A percentile compares a stretch with the other conserved stretches of the same genome.
Conservation (phyloP, 2,329 filamentous ascomycete species). For the Dichotomopilus funicola region DNA sequence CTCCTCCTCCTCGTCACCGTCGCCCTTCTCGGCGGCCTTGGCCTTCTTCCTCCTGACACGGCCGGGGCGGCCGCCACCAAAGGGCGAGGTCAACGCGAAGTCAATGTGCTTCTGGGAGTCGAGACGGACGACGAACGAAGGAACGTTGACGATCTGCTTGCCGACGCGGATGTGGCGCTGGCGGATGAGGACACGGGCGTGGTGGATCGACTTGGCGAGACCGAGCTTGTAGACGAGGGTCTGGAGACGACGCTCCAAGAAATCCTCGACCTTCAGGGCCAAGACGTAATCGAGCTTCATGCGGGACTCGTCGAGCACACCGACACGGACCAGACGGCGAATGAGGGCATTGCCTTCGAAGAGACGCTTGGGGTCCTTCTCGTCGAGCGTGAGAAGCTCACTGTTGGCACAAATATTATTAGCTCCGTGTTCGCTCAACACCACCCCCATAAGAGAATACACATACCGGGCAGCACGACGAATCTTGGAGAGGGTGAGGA, state of each 20-base stretch:
- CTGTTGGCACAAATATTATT: constrained; percentile 40
- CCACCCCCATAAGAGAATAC: not conserved
- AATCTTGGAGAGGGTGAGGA: constrained; percentile 99
- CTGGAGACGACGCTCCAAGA: constrained; percentile 99
- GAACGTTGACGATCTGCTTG: constrained; percentile 99
- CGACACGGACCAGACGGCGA: constrained; percentile 98
- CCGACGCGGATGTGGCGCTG: constrained; percentile 99
- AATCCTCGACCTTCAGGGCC: constrained; percentile 98
- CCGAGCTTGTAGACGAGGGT: constrained; percentile 99
- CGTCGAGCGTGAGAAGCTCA: constrained; percentile 99
- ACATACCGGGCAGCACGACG: constrained; percentile 99
- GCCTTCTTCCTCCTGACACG: constrained; percentile 99
- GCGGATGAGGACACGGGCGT: constrained; percentile 98
- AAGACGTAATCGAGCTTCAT: constrained; percentile 99
- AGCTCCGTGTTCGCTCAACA: not conserved
- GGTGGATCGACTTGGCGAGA: constrained; percentile 99
- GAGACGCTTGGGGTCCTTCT: constrained; percentile 99
- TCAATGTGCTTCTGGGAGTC: constrained; percentile 99
- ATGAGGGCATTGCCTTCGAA: constrained; percentile 99
- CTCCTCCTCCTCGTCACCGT: constrained; percentile 75
- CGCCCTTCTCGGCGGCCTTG: constrained; percentile 83
- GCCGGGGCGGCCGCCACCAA: constrained; percentile 92
- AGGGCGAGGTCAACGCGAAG: constrained; percentile 95
- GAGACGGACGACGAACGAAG: constrained; percentile 98
- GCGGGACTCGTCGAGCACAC: constrained; percentile 99